Conservation (phyloP, 1,284 basidiomycete species). For the Hortiboletus rubellus region DNA sequence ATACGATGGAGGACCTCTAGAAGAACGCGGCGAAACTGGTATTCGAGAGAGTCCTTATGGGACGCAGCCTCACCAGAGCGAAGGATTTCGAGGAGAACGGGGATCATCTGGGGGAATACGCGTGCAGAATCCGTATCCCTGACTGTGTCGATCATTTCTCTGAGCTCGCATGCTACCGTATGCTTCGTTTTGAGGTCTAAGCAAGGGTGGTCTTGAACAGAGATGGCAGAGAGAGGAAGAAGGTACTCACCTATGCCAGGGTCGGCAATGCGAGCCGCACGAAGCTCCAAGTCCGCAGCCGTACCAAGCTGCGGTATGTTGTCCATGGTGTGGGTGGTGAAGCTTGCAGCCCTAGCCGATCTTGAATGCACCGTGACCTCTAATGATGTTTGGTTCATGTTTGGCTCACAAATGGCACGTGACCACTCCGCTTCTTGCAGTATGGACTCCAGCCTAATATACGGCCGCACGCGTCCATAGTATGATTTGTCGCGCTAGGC, state of each 20-base stretch:
- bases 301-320: constrained; percentile 45
- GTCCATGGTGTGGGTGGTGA: constrained; percentile 39
- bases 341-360: background rate
- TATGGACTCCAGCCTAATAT: too few relatives aligned
- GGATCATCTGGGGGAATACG: constrained; percentile 72
- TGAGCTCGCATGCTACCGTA: constrained; percentile 74
- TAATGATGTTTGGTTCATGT: constrained; percentile 31
- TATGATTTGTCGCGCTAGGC: too few relatives aligned
- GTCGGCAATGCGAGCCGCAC: constrained; percentile 70
- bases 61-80: constrained; percentile 77
- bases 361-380: too few relatives aligned
- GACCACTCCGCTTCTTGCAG: background rate
- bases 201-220: background rate
- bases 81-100: constrained; percentile 78
- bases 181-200: constrained; percentile 72
- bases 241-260: constrained; percentile 59
- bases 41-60: constrained; percentile 79
- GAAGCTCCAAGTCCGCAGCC: constrained; percentile 64
- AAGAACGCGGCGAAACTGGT: constrained; percentile 82
- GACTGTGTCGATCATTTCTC: constrained; percentile 84
- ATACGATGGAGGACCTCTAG: constrained; percentile 90
- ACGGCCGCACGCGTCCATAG: too few relatives aligned
- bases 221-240: background rate
- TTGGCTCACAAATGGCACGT: constrained; percentile 30
- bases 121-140: constrained; percentile 80